Evolutionary conservation across 2,329 filamentous ascomycete genomes (phyloP).

Genomic region (Ceratocystis harringtonii): DNA sequence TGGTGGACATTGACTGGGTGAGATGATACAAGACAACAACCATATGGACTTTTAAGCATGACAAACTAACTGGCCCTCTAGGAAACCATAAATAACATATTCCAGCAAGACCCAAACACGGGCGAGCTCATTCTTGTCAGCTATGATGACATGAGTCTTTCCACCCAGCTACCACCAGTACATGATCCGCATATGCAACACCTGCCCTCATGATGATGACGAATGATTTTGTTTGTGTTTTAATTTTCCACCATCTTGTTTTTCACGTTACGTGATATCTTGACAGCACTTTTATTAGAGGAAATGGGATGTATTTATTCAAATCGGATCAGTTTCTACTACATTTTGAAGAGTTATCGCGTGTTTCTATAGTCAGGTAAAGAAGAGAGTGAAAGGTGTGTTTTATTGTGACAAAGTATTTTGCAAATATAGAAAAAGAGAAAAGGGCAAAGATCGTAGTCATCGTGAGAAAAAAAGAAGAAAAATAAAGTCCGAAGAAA

Average conservation of each 20-base stretch:
- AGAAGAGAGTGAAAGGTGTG: neutral
- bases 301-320: no score
- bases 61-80: conserved; percentile 12
- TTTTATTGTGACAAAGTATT: conserved; percentile 12
- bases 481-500: conserved; percentile 11
- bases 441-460: conserved; percentile 17
- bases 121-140: conserved; percentile 27
- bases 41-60: neutral
- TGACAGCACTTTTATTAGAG: no score
- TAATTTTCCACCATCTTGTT: no score
- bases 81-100: conserved; percentile 27
- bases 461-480: conserved; percentile 9
- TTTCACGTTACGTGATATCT: no score
- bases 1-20: conserved; percentile 8
- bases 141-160: conserved; percentile 26
- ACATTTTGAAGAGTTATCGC: no score
- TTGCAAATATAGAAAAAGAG: conserved; percentile 10
- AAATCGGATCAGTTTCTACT: no score
- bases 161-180: conserved; percentile 22
- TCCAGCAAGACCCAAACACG: conserved; percentile 27
- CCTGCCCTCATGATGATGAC: neutral
- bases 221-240: neutral
- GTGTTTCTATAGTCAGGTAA: no score
- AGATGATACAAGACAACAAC: neutral
- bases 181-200: no score